Conservation (phyloP, 768 basidiomycete genomes). For the Mycena filopes region DNA sequence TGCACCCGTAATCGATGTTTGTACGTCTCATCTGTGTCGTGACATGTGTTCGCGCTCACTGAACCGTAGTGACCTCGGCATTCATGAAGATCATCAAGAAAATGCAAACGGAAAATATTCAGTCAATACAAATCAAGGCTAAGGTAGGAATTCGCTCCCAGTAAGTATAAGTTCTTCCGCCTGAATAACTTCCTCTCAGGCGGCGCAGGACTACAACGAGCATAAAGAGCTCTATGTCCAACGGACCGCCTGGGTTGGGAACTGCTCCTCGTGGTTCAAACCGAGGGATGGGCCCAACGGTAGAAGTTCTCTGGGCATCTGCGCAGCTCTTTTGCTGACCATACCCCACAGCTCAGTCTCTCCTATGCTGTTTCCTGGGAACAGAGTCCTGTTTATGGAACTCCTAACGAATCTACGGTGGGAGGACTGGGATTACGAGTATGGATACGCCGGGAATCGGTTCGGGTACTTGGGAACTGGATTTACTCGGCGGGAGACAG, state of each 20-base stretch:
- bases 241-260: conserved; percentile 38
- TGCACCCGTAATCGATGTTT: conserved; percentile 35
- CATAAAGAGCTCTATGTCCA: conserved; percentile 37
- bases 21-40: conserved; percentile 13
- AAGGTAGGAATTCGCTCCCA: conserved; percentile 21
- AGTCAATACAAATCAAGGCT: conserved; percentile 35
- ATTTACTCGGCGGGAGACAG: conserved; percentile 35
- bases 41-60: too few species aligned
- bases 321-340: neutral
- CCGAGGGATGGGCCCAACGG: conserved; percentile 29
- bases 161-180: too few species aligned
- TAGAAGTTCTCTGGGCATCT: neutral
- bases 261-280: conserved; percentile 37
- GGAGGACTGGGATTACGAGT: conserved; percentile 40
- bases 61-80: conserved; percentile 26
- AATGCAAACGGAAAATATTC: conserved; percentile 39
- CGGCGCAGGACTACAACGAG: conserved; percentile 1
- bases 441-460: conserved; percentile 36
- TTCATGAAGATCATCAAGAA: conserved; percentile 37
- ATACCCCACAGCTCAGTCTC: conserved; percentile 11
- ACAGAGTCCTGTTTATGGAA: conserved; percentile 38
- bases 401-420: conserved; percentile 36
- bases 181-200: too few species aligned
- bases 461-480: conserved; percentile 37
- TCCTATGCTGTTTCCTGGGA: conserved; percentile 38